Conservation (phyloP, 2,329 filamentous ascomycete genomes). For the Aspergillus eucalypticola region DNA sequence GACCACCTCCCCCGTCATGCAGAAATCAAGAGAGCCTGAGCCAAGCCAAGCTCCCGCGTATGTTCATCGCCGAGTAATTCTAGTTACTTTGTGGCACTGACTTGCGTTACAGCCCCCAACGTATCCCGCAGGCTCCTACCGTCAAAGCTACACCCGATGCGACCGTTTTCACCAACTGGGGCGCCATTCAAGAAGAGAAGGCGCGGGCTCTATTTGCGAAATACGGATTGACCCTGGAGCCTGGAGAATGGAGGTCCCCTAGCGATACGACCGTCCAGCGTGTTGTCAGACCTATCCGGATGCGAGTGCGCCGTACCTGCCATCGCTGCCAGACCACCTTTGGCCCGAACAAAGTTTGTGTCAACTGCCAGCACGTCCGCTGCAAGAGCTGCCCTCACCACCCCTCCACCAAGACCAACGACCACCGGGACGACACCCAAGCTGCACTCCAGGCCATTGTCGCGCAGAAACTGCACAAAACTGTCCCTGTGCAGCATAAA, state of each 20-base stretch:
- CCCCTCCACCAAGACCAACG: slow-evolving; percentile 65
- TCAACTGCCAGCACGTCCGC: slow-evolving; percentile 73
- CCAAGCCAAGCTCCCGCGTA: slow-evolving; percentile 14
- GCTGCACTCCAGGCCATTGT: slow-evolving; percentile 24
- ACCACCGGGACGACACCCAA: slow-evolving; percentile 52
- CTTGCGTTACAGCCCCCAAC: not conserved
- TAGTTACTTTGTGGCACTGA: slow-evolving; percentile 2
- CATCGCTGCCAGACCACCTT: slow-evolving; percentile 78
- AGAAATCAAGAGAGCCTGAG: slow-evolving; percentile 7
- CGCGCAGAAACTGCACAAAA: slow-evolving; percentile 13
- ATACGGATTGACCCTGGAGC: slow-evolving; percentile 48
- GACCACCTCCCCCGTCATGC: slow-evolving; percentile 1
- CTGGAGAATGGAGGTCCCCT: slow-evolving; percentile 44
- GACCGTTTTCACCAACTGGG: slow-evolving; percentile 34
- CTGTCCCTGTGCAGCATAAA: slow-evolving; percentile 49
- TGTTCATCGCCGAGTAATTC: not conserved
- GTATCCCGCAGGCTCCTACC: slow-evolving; percentile 11
- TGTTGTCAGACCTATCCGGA: slow-evolving; percentile 49
- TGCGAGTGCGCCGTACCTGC: slow-evolving; percentile 61
- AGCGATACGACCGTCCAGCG: slow-evolving; percentile 39
- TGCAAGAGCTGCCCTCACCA: slow-evolving; percentile 79
- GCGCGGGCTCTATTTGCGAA: slow-evolving; percentile 49
- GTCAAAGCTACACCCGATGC: slow-evolving; percentile 18
- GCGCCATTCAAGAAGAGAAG: slow-evolving; percentile 44
- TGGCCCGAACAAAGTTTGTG: slow-evolving; percentile 70